phyloP scores from a whole-genome alignment of 441 rosid genomes.

The Flueggea neowawraea region DNA sequence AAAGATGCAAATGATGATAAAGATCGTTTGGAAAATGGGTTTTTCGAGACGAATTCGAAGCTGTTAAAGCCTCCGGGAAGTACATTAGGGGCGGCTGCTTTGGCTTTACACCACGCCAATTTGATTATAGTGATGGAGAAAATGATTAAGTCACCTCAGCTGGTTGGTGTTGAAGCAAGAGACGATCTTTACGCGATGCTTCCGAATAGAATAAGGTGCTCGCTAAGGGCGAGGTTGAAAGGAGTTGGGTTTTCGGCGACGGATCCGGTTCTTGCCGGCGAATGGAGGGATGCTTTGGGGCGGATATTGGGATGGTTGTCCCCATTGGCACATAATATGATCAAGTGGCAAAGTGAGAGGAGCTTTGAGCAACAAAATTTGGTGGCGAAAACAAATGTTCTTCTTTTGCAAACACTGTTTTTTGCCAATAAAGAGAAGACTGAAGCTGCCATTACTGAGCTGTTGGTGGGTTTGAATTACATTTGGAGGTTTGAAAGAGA shows the following conservation, averaged over 20 bases:
- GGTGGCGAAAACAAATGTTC: constrained; percentile 46
- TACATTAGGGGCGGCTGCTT: constrained; percentile 76
- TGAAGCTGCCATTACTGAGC: constrained; percentile 91
- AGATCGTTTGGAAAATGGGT: constrained; percentile 17
- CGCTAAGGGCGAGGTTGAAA: constrained; percentile 59
- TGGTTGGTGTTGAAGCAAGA: constrained; percentile 86
- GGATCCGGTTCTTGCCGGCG: constrained; percentile 70
- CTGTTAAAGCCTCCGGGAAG: constrained; percentile 65
- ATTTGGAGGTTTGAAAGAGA: constrained; percentile 96
- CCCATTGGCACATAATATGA: constrained; percentile 93
- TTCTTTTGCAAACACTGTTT: constrained; percentile 71
- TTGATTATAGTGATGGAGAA: constrained; percentile 85
- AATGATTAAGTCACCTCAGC: constrained; percentile 88
- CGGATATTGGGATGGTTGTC: constrained; percentile 80
- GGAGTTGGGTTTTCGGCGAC: constrained; percentile 77
- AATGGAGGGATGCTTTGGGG: constrained; percentile 78
- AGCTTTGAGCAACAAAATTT: constrained; percentile 78
- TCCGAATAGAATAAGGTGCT: constrained; percentile 62
- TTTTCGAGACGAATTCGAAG: constrained; percentile 63
- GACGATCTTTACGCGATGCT: constrained; percentile 85
- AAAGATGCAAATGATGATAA: constrained; percentile 14
- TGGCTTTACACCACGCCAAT: constrained; percentile 81
- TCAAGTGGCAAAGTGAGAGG: constrained; percentile 94
- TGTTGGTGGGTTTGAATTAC: constrained; percentile 91
- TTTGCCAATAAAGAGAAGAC: constrained; percentile 82